phyloP scores from a whole-genome alignment of 2,329 filamentous ascomycete genomes.

The Cytospora piceae region DNA sequence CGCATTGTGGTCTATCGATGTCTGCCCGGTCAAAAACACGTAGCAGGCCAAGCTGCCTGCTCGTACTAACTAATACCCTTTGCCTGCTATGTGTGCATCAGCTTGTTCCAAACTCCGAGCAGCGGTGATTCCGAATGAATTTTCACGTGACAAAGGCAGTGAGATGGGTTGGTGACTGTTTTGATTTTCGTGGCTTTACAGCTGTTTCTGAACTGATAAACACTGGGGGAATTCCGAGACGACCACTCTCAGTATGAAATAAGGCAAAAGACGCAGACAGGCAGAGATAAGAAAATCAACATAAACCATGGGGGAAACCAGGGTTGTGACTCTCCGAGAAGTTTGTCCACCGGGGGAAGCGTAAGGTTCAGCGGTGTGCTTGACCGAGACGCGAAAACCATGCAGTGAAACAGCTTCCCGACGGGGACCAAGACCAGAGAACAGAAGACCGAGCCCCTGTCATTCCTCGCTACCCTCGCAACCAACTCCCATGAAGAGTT shows the following conservation, averaged over 20 bases:
- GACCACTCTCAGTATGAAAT: conserved; percentile 30
- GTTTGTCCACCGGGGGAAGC: conserved; percentile 14
- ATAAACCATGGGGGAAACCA: conserved; percentile 29
- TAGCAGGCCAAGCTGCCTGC: no score
- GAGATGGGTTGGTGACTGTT: conserved; percentile 29
- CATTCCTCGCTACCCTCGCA: conserved; percentile 44
- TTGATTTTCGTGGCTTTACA: conserved; percentile 32
- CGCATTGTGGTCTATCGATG: neutral
- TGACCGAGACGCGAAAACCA: conserved; percentile 24
- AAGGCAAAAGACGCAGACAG: conserved; percentile 32
- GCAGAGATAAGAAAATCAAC: conserved; percentile 31
- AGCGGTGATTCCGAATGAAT: neutral
- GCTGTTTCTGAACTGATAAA: conserved; percentile 31
- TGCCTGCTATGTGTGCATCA: no score
- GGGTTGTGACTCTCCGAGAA: conserved; percentile 28
- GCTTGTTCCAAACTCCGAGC: neutral
- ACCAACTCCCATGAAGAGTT: conserved; percentile 43
- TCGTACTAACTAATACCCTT: no score
- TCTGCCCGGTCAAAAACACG: no score
- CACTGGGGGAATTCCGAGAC: conserved; percentile 30
- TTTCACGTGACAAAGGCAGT: neutral
- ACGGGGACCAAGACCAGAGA: conserved; percentile 38
- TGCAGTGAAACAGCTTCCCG: conserved; percentile 27
- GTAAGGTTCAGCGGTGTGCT: conserved; percentile 24
- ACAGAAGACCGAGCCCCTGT: conserved; percentile 43